Evolutionary conservation across 805 yeast genomes (phyloP).

Genomic region (Kluyveromyces dobzhanskii): DNA sequence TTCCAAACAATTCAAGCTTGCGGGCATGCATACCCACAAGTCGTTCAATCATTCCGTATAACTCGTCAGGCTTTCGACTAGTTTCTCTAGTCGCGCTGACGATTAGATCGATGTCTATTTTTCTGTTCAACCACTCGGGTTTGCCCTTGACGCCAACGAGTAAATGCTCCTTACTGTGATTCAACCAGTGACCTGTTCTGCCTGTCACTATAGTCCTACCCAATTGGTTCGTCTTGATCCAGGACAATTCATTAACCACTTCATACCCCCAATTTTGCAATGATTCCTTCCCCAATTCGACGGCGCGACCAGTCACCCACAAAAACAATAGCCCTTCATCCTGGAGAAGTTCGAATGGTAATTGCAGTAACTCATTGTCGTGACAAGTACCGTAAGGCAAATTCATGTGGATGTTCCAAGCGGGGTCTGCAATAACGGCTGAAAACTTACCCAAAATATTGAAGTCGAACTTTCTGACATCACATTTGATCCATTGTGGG

Average conservation of each 20-base stretch:
- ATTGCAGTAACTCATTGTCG: slow-evolving; percentile 60
- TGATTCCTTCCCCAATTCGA: slow-evolving; percentile 78
- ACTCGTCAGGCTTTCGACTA: slow-evolving; percentile 85
- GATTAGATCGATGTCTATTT: slow-evolving; percentile 65
- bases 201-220: slow-evolving; percentile 90
- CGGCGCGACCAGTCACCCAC: slow-evolving; percentile 95
- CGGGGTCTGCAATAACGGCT: slow-evolving; percentile 85
- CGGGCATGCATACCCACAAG: slow-evolving; percentile 69
- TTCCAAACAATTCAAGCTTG: slow-evolving; percentile 83
- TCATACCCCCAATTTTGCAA: slow-evolving; percentile 75
- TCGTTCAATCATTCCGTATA: slow-evolving; percentile 78
- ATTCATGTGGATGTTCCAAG: slow-evolving; percentile 95
- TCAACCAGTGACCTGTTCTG: slow-evolving; percentile 94
- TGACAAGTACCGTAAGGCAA: slow-evolving; percentile 69
- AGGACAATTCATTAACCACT: slow-evolving; percentile 70
- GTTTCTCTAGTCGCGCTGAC: slow-evolving; percentile 84
- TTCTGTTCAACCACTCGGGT: slow-evolving; percentile 60
- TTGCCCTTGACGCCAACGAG: slow-evolving; percentile 79
- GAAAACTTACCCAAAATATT: slow-evolving; percentile 68
- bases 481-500: slow-evolving; percentile 84
- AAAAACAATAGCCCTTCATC: slow-evolving; percentile 75
- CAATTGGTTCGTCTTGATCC: slow-evolving; percentile 88
- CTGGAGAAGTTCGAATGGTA: slow-evolving; percentile 64
- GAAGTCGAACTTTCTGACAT: slow-evolving; percentile 67
- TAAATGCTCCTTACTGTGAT: slow-evolving; percentile 88